Base-by-base conservation (phyloP, 164 flowering plant genomes). In the Warburgia ugandensis region DNA sequence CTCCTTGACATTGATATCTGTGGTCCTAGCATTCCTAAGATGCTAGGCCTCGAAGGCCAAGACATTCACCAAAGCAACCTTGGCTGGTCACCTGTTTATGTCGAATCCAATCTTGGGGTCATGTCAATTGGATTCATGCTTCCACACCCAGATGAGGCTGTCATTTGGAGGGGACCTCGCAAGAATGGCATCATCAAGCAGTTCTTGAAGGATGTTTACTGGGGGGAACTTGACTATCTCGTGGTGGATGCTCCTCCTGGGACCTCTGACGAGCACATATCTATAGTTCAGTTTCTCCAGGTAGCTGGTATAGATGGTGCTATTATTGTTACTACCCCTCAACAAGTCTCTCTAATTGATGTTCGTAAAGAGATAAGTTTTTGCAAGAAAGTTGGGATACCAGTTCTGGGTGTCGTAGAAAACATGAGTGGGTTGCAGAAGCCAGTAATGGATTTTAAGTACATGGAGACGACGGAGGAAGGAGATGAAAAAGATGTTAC, bases 221-320 rank as follows among this genome's bases (percentile, higher is more conserved):
- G 98, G 98, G 92, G 86, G 0, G 98, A 91, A 50, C 90, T 91
- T 16, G 98, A 91, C 65, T 85, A 78, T 60, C 73, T 91, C 6
- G 76, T 91, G 31, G 84, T 91, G 29, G 96, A 91, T 67, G 92
- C 95, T 10, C 98, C 95, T n/a, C 98, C 96, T 3, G 98, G 96
- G 36, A 91, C 98, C 48, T 91, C 96, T 13, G 97, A 91, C 45
- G 97, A 91, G 72, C 94, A 86, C 68, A 91, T 91, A 50, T 79
- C 96, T 0, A 81, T 83, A 4, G 92, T 83, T 39, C 89, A 87
- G 46, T 76, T 68, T 65, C 90, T 91, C 41, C 77, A 79, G 60
- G 75, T 72, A 16, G 72, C 92, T 0, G 88, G 83, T 11, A 81
- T 91, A 8, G 97, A 91, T 52, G 97, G 97, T 39, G 87, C 97